A percentile compares a stretch with the other conserved stretches of the same genome.
Evolutionary conservation across 768 basidiomycete species (phyloP).

Genomic region (Pleurotus tuoliensis): DNA sequence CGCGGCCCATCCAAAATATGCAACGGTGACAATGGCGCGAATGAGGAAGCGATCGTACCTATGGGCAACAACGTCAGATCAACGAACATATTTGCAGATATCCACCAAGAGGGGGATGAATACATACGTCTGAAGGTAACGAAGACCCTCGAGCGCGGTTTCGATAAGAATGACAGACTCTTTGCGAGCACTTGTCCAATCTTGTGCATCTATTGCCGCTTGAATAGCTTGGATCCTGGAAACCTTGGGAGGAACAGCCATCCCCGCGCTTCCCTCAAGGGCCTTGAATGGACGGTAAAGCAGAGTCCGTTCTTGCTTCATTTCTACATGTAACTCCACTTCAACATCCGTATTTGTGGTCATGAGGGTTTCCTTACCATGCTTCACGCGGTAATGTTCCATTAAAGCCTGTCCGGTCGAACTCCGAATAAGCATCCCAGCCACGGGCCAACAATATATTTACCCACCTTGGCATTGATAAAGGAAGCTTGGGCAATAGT

Average conservation of each 20-base stretch:
- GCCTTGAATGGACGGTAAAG: slow-evolving; percentile 59
- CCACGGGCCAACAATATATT: background rate
- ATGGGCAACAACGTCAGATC: no score
- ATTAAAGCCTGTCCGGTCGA: slow-evolving; percentile 45
- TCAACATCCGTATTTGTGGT: slow-evolving; percentile 2
- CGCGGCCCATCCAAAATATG: slow-evolving; percentile 77
- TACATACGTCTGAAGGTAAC: slow-evolving; percentile 71
- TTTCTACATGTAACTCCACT: slow-evolving; percentile 34
- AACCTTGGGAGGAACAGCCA: slow-evolving; percentile 29
- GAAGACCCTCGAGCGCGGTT: slow-evolving; percentile 54
- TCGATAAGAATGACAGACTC: slow-evolving; percentile 50
- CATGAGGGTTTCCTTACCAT: slow-evolving; percentile 41
- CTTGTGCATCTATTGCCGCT: slow-evolving; percentile 32
- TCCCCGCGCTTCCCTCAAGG: slow-evolving; percentile 32
- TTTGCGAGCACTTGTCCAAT: slow-evolving; percentile 48
- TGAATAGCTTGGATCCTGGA: slow-evolving; percentile 39
- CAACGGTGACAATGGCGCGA: slow-evolving; percentile 60
- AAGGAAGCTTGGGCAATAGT: slow-evolving; percentile 50
- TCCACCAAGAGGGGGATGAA: no score
- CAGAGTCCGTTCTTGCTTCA: slow-evolving; percentile 54
- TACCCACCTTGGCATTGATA: slow-evolving; percentile 57
- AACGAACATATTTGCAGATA: no score
- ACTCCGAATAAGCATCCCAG: background rate
- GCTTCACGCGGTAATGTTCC: slow-evolving; percentile 76
- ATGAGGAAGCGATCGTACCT: slow-evolving; percentile 67